phyloP scores from a whole-genome alignment of 2,329 filamentous ascomycete genomes.

The Cladosporium sp. region DNA sequence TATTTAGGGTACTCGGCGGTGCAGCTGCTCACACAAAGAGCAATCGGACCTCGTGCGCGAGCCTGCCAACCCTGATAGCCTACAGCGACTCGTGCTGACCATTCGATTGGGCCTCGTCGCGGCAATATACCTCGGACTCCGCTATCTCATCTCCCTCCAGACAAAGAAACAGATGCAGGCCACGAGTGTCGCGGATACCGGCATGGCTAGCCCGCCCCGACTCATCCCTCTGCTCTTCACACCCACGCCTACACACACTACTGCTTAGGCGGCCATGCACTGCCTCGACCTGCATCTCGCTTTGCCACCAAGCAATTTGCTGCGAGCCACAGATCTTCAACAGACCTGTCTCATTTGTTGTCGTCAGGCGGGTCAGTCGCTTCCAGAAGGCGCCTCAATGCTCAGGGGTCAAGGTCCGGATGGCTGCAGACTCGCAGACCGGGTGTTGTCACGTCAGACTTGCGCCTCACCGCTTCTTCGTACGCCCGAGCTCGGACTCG shows the following conservation, averaged over 20 bases:
- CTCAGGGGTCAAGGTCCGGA: constrained; percentile 6
- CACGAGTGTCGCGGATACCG: constrained; percentile 6
- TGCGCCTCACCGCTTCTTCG: constrained; percentile 14
- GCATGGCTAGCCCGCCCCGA: constrained; percentile 7
- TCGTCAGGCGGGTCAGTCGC: constrained; percentile 10
- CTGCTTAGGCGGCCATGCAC: neutral
- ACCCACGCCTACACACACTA: neutral
- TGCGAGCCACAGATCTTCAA: constrained; percentile 2
- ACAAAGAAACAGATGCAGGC: constrained; percentile 3
- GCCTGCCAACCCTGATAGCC: constrained; percentile 1
- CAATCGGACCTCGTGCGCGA: neutral
- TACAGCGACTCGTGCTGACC: constrained; percentile 1
- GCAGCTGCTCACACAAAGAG: constrained; percentile 11
- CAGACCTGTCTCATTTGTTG: constrained; percentile 8
- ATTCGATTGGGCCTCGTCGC: neutral
- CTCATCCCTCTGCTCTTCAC: constrained; percentile 1
- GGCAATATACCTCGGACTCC: neutral
- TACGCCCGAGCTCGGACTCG: neutral
- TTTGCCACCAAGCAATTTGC: constrained; percentile 1
- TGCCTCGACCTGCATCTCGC: neutral
- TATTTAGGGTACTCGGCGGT: constrained; percentile 1
- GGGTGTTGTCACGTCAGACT: constrained; percentile 11
- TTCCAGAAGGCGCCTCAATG: constrained; percentile 12
- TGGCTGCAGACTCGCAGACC: neutral
- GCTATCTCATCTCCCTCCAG: neutral